phyloP scores from a whole-genome alignment of 1,284 basidiomycete species.

The Fomitopsis palustris region DNA sequence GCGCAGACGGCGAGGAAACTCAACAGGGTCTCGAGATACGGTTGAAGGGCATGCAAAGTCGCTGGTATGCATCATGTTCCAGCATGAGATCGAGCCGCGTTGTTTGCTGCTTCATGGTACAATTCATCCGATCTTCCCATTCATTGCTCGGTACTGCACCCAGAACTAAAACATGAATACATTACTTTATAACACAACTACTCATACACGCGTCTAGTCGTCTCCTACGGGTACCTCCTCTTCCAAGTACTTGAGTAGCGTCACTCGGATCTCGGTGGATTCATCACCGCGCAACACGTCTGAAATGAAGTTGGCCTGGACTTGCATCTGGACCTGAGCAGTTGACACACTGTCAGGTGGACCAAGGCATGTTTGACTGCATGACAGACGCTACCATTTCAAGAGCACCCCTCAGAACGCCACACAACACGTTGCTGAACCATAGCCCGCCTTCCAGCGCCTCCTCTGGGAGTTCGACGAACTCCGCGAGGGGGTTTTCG shows the following conservation, averaged over 20 bases:
- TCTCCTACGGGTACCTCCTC: conserved; percentile 88
- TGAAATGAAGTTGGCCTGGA: conserved; percentile 86
- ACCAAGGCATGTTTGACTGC: not conserved
- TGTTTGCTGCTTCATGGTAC: not conserved
- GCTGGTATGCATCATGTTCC: not conserved
- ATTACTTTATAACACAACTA: conserved; percentile 15
- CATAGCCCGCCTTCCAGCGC: conserved; percentile 89
- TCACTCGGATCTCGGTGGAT: conserved; percentile 90
- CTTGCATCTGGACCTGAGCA: conserved; percentile 93
- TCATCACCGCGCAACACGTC: conserved; percentile 94
- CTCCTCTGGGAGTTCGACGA: conserved; percentile 95
- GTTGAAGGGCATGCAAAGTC: not conserved
- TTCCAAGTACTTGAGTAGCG: conserved; percentile 87
- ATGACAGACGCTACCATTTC: conserved; percentile 77
- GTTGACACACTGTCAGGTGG: not conserved
- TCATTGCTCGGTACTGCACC: not conserved
- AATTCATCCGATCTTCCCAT: not conserved
- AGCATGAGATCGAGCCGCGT: not conserved
- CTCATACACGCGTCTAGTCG: conserved; percentile 43
- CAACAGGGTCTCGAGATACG: conserved; percentile 62
- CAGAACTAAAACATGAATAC: not conserved
- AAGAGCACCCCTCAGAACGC: conserved; percentile 88
- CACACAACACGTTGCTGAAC: conserved; percentile 96
- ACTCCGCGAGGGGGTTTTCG: conserved; percentile 96
- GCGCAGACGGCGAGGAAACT: conserved; percentile 84